phyloP scores from a whole-genome alignment of 371 early-diverging fungal species.

The Parasitella parasitica region DNA sequence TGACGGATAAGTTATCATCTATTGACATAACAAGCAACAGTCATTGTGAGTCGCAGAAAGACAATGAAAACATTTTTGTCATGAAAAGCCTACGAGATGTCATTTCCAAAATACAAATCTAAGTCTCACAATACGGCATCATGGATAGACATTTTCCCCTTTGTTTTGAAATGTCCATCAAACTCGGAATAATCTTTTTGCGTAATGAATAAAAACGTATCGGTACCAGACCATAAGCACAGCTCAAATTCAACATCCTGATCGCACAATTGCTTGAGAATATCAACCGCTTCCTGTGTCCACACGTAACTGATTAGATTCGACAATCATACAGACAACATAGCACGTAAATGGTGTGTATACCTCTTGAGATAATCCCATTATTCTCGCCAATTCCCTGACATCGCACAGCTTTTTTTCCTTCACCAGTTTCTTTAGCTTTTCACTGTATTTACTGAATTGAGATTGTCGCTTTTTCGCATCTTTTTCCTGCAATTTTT shows the following conservation, averaged over 20 bases:
- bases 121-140: neutral
- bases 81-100: slow-evolving; percentile 25
- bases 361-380: slow-evolving; percentile 15
- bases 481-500: slow-evolving; percentile 36
- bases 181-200: slow-evolving; percentile 17
- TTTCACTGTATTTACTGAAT: slow-evolving; percentile 32
- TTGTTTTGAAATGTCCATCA: neutral
- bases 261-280: slow-evolving; percentile 19
- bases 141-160: slow-evolving; percentile 24
- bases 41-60: neutral
- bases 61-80: slow-evolving; percentile 9
- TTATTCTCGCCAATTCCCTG: slow-evolving; percentile 2
- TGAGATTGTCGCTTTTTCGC: slow-evolving; percentile 20
- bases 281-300: slow-evolving; percentile 11
- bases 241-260: slow-evolving; percentile 19
- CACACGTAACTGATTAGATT: no score
- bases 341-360: neutral
- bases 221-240: slow-evolving; percentile 21
- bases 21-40: neutral
- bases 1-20: slow-evolving; percentile 12
- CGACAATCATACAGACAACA: no score
- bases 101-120: slow-evolving; percentile 17
- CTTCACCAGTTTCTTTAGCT: slow-evolving; percentile 30
- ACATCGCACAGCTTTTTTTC: slow-evolving; percentile 16
- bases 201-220: slow-evolving; percentile 25